These are phyloP conservation scores for Baorangia bicolor DNA, from an alignment of 768 basidiomycete genomes.

Conservation along the genomic window DNA sequence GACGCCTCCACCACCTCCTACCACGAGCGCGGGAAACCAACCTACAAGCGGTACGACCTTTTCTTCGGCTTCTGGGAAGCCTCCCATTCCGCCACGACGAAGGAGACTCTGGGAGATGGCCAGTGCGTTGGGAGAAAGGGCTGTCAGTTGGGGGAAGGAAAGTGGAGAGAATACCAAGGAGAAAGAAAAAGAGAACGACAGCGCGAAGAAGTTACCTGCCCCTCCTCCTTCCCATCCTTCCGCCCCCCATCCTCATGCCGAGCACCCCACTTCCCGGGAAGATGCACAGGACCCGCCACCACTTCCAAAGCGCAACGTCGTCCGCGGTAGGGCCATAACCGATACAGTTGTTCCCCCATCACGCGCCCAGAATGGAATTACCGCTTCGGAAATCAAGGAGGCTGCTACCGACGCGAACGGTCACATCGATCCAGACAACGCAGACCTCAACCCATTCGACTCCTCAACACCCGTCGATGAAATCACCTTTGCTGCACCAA, in stretches of 20 bases:
- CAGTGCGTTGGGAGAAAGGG: conserved; percentile 57
- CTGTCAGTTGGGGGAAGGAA: conserved; percentile 53
- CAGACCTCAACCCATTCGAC: conserved; percentile 8
- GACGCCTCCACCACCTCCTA: not conserved
- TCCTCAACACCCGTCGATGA: conserved; percentile 25
- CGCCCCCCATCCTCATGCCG: conserved; percentile 20
- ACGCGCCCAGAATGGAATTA: not conserved
- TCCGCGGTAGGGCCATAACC: conserved; percentile 27
- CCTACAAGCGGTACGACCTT: not conserved
- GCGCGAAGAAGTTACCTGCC: conserved; percentile 13
- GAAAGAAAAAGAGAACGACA: conserved; percentile 38
- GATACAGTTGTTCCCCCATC: conserved; percentile 3
- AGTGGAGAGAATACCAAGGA: conserved; percentile 27
- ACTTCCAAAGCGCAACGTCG: conserved; percentile 49
- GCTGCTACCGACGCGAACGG: not conserved
- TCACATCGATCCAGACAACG: conserved; percentile 7
- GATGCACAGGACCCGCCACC: conserved; percentile 40
- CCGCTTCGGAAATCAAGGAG: conserved; percentile 1
- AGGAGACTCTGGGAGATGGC: conserved; percentile 69
- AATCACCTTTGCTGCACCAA: conserved; percentile 17
- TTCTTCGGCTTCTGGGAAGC: conserved; percentile 38
- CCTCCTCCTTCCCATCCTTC: conserved; percentile 29
- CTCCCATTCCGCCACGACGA: conserved; percentile 63
- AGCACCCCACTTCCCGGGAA: conserved; percentile 11
- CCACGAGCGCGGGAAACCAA: not conserved